Evolutionary conservation across 2,329 filamentous ascomycete genomes (phyloP).

Genomic region (Pyrenophora teres): DNA sequence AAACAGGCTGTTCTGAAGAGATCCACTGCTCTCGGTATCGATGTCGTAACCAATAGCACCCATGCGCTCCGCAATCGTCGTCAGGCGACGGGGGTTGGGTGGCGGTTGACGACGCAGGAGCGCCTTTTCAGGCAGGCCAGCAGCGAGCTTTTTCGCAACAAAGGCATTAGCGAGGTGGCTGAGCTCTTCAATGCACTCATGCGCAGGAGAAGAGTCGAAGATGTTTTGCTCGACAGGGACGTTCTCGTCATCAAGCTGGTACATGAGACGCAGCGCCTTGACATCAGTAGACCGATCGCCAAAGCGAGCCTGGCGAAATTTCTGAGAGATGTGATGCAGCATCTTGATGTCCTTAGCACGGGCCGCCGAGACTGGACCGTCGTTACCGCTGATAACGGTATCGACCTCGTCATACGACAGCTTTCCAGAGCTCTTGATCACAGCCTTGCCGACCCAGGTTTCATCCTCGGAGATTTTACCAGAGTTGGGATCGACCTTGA

Average conservation of each 20-base stretch:
- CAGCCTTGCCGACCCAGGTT: constrained; percentile 89
- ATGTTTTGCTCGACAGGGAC: constrained; percentile 96
- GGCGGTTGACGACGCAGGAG: constrained; percentile 83
- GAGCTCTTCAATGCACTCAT: constrained; percentile 93
- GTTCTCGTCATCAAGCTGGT: constrained; percentile 97
- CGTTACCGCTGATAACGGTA: constrained; percentile 70
- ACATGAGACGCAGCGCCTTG: constrained; percentile 83
- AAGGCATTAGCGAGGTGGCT: constrained; percentile 90
- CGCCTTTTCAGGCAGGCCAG: constrained; percentile 86
- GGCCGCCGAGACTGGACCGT: constrained; percentile 68
- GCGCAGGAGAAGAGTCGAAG: constrained; percentile 85
- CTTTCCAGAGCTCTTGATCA: constrained; percentile 90
- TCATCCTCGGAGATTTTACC: constrained; percentile 82
- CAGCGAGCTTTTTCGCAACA: constrained; percentile 81
- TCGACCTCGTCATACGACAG: constrained; percentile 86
- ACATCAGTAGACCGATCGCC: constrained; percentile 79
- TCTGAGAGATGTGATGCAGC: constrained; percentile 79
- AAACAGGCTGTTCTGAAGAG: constrained; percentile 93
- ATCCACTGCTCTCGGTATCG: constrained; percentile 85
- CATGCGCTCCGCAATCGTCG: constrained; percentile 93
- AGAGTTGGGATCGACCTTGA: constrained; percentile 82
- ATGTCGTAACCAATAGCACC: constrained; percentile 86
- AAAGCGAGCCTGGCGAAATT: constrained; percentile 87
- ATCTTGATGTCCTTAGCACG: constrained; percentile 78
- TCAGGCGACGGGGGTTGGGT: constrained; percentile 84